Conservation (phyloP, 768 basidiomycete genomes). For the Clitopilus passeckerianus region DNA sequence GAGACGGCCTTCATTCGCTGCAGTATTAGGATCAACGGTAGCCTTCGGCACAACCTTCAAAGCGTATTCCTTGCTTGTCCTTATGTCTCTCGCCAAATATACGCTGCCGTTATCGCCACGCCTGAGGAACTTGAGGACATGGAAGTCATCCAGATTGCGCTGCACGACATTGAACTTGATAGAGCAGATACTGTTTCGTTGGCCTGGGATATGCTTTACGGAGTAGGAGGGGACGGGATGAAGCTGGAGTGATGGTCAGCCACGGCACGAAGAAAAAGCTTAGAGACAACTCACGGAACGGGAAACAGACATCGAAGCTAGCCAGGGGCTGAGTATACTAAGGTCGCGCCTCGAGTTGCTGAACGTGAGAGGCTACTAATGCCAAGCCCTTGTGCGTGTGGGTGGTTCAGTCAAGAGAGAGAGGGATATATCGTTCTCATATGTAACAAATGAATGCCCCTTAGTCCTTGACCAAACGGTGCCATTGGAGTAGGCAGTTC, state of each 20-base stretch:
- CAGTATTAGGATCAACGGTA: not conserved
- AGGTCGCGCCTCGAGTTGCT: too few species aligned
- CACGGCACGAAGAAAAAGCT: not conserved
- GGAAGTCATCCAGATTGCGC: not conserved
- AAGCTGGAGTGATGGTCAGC: not conserved
- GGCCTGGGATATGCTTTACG: not conserved
- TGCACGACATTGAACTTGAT: not conserved
- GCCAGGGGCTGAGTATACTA: too few species aligned
- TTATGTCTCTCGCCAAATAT: slow-evolving; percentile 12
- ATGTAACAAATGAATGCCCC: too few species aligned
- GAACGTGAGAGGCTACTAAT: too few species aligned
- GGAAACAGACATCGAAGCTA: not conserved
- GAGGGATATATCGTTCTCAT: too few species aligned
- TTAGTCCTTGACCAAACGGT: too few species aligned
- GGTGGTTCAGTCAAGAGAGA: too few species aligned
- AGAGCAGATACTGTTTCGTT: not conserved
- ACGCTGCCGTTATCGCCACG: slow-evolving; percentile 8
- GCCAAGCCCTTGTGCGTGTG: too few species aligned
- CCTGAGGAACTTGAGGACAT: not conserved
- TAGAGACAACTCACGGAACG: not conserved
- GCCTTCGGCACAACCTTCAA: slow-evolving; percentile 16
- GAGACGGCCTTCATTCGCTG: slow-evolving; percentile 5
- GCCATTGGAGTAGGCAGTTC: not conserved
- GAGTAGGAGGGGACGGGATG: not conserved
- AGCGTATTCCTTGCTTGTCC: slow-evolving; percentile 7